Percentiles rank a stretch among this genome's conserved stretches.
Evolutionary conservation across 2,329 filamentous ascomycete genomes (phyloP).

Genomic region (Hypoxylon sp.): DNA sequence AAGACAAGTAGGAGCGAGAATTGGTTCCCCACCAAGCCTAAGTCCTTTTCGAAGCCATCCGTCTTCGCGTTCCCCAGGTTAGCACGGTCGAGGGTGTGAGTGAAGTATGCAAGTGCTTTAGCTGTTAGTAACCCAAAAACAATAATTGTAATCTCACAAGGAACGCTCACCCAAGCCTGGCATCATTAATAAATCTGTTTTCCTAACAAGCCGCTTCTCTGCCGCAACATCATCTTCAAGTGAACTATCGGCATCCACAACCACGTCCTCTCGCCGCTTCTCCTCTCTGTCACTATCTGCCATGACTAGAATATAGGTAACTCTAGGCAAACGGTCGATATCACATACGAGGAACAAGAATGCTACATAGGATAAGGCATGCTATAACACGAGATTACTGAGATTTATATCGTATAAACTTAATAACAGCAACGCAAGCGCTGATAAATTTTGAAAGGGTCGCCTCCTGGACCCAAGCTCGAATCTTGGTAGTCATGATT

Average conservation of each 20-base stretch:
- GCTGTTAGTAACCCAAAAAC: constrained; percentile 2
- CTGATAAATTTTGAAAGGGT: neutral
- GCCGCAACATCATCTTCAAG: constrained; percentile 28
- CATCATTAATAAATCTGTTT: constrained; percentile 43
- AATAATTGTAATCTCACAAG: neutral
- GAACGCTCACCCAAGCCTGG: constrained; percentile 38
- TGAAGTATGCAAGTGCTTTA: constrained; percentile 38
- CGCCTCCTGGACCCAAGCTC: neutral
- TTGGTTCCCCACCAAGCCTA: constrained; percentile 59
- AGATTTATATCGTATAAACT: constrained; percentile 1
- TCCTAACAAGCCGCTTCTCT: constrained; percentile 40
- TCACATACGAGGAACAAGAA: neutral
- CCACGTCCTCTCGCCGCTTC: constrained; percentile 25
- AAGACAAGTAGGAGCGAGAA: constrained; percentile 64
- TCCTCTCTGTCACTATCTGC: constrained; percentile 25
- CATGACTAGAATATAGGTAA: constrained; percentile 10
- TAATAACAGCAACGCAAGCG: neutral
- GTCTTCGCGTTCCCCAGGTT: constrained; percentile 68
- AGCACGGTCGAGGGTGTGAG: constrained; percentile 34
- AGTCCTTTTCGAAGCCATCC: constrained; percentile 59
- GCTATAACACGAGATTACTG: neutral
- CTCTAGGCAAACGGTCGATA: neutral
- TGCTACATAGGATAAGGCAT: neutral
- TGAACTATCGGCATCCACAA: constrained; percentile 12
- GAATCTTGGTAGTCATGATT: constrained; percentile 19